A percentile compares a stretch with the other conserved stretches of the same genome.
These are phyloP conservation scores for Pholiota molesta DNA, from an alignment of 768 basidiomycete genomes.

Conservation along the genomic window DNA sequence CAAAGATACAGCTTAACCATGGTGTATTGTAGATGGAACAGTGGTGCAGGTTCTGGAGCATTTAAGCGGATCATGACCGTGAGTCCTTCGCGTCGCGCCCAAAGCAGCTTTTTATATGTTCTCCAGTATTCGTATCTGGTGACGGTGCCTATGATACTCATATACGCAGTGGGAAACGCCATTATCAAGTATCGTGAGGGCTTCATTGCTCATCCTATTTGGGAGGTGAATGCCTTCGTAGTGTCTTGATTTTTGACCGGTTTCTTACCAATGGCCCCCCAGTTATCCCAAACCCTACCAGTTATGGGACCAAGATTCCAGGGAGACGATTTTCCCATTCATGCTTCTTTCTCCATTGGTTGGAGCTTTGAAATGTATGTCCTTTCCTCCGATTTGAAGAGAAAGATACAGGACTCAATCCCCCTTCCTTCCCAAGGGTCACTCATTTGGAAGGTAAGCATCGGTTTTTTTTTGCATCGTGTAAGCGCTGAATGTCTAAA, in stretches of 20 bases:
- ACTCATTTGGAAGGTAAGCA: constrained; percentile 76
- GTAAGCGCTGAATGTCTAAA: constrained; percentile 2
- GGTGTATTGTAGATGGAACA: constrained; percentile 62
- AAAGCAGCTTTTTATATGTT: constrained; percentile 2
- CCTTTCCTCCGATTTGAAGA: background rate
- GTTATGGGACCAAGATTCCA: constrained; percentile 52
- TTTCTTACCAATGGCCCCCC: constrained; percentile 3
- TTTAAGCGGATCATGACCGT: constrained; percentile 90
- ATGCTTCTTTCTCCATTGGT: constrained; percentile 62
- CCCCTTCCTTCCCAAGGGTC: constrained; percentile 45
- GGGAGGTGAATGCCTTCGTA: constrained; percentile 48
- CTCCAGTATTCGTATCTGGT: constrained; percentile 71
- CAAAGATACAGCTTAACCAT: background rate
- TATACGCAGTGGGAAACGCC: constrained; percentile 64
- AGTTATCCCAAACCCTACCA: constrained; percentile 69
- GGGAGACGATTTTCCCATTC: constrained; percentile 63
- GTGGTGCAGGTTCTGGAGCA: constrained; percentile 65
- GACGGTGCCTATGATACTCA: constrained; percentile 59
- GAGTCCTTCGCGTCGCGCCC: constrained; percentile 20
- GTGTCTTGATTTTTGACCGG: background rate
- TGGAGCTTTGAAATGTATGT: constrained; percentile 81
- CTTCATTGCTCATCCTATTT: constrained; percentile 44
- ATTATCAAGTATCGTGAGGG: constrained; percentile 78
- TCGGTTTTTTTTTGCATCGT: background rate
- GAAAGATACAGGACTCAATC: background rate